A percentile compares a stretch with the other conserved stretches of the same genome.
phyloP scores from a whole-genome alignment of 176 grass and related monocot species.

The Musa itinerans region DNA sequence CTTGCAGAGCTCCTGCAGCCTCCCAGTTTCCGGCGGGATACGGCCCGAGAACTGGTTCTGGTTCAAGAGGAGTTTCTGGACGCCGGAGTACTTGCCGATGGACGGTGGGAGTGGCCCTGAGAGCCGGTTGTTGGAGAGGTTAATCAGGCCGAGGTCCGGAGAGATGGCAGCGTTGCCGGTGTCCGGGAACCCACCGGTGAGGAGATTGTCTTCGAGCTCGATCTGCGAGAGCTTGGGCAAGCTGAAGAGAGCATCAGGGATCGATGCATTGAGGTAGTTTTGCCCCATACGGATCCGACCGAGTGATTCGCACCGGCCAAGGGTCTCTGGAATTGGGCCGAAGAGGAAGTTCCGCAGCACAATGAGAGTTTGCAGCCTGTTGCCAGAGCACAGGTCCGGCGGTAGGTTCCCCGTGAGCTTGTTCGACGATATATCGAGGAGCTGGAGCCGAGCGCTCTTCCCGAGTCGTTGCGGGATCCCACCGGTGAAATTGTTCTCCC shows the following conservation, averaged over 20 bases:
- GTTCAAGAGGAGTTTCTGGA: slow-evolving; percentile 10
- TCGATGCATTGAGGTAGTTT: slow-evolving; percentile 3
- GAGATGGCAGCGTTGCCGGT: neutral
- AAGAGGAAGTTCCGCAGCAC: neutral
- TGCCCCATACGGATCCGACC: neutral
- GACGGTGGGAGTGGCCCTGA: slow-evolving; percentile 9
- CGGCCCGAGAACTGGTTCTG: slow-evolving; percentile 22
- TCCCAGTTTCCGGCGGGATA: slow-evolving; percentile 22
- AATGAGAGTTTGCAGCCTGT: slow-evolving; percentile 4
- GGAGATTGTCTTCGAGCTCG: slow-evolving; percentile 7
- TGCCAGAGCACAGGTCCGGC: slow-evolving; percentile 1
- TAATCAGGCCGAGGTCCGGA: slow-evolving; percentile 1
- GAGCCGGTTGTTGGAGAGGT: slow-evolving; percentile 16
- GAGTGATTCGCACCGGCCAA: slow-evolving; percentile 8
- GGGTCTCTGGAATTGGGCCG: neutral
- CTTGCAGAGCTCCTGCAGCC: slow-evolving; percentile 15
- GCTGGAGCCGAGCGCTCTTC: neutral
- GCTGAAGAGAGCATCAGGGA: neutral
- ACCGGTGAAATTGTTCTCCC: neutral
- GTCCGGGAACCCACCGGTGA: neutral
- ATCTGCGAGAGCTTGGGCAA: slow-evolving; percentile 1
- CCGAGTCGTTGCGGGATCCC: neutral
- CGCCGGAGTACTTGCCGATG: slow-evolving; percentile 20
- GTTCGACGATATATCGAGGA: slow-evolving; percentile 1
- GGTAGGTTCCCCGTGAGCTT: slow-evolving; percentile 4